Evolutionary conservation across 768 basidiomycete species (phyloP).

Genomic region (Leccinum obscurum): DNA sequence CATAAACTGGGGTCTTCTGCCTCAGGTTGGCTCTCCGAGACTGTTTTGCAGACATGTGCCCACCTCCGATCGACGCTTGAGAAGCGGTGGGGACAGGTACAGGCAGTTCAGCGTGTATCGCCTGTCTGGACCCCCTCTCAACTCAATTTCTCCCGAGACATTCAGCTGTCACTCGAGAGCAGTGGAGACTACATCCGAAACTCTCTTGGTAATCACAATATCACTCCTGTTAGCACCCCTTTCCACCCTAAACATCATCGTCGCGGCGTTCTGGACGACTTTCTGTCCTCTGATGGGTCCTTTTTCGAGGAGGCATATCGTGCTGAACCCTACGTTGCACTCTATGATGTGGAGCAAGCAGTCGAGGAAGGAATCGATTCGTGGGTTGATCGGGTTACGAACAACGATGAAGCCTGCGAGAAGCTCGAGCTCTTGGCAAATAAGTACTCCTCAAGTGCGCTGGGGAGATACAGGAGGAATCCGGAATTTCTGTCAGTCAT

Average conservation of each 20-base stretch:
- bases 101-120: conserved; percentile 13
- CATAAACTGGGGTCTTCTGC: neutral
- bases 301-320: conserved; percentile 10
- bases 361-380: conserved; percentile 32
- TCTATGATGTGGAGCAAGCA: conserved; percentile 39
- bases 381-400: conserved; percentile 30
- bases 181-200: conserved; percentile 30
- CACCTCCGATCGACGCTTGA: conserved; percentile 1
- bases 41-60: neutral
- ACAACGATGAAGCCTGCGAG: conserved; percentile 10
- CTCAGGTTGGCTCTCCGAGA: neutral
- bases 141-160: conserved; percentile 32
- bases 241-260: conserved; percentile 6
- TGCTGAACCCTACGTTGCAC: conserved; percentile 16
- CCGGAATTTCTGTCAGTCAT: conserved; percentile 41
- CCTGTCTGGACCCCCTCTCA: conserved; percentile 31
- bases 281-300: conserved; percentile 14
- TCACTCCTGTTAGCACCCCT: rapidly evolving
- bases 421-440: conserved; percentile 22
- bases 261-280: conserved; percentile 14
- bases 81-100: conserved; percentile 1
- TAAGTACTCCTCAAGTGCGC: conserved; percentile 30
- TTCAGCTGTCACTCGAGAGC: conserved; percentile 32
- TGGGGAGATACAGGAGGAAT: conserved; percentile 8
- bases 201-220: conserved; percentile 7